Evolutionary conservation across 495 filamentous ascomycete genomes (phyloP).

Genomic region (Glarea lozoyensis): DNA sequence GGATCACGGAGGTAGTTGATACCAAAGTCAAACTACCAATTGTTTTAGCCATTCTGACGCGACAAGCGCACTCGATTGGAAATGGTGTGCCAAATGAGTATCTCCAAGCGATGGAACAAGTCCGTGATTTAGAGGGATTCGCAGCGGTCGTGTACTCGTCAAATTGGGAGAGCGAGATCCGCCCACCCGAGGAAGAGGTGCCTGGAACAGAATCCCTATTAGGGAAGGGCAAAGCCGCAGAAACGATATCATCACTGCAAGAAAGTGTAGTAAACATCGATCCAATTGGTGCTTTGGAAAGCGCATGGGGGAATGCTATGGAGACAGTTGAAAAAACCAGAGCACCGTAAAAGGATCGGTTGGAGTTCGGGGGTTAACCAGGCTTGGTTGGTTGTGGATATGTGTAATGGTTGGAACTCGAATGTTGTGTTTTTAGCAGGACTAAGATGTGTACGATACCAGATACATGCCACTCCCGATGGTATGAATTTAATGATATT

Average conservation of each 20-base stretch:
- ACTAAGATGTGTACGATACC: conserved; percentile 16
- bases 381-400: background rate
- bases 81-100: conserved; percentile 84
- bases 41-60: conserved; percentile 74
- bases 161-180: conserved; percentile 72
- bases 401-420: no score
- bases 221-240: background rate
- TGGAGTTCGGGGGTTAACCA: background rate
- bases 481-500: conserved; percentile 1
- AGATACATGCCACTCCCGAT: conserved; percentile 5
- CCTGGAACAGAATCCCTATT: conserved; percentile 7
- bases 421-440: no score
- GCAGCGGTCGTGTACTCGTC: conserved; percentile 90
- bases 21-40: conserved; percentile 74
- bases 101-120: conserved; percentile 70
- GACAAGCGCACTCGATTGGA: conserved; percentile 84
- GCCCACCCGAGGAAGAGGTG: conserved; percentile 31
- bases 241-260: conserved; percentile 12
- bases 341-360: background rate
- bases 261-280: conserved; percentile 38
- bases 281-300: conserved; percentile 45
- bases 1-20: conserved; percentile 30
- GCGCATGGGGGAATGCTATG: conserved; percentile 55
- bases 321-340: conserved; percentile 15
- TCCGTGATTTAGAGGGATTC: conserved; percentile 84